phyloP scores from a whole-genome alignment of 2,329 filamentous ascomycete species.

The Penicillium sp. region DNA sequence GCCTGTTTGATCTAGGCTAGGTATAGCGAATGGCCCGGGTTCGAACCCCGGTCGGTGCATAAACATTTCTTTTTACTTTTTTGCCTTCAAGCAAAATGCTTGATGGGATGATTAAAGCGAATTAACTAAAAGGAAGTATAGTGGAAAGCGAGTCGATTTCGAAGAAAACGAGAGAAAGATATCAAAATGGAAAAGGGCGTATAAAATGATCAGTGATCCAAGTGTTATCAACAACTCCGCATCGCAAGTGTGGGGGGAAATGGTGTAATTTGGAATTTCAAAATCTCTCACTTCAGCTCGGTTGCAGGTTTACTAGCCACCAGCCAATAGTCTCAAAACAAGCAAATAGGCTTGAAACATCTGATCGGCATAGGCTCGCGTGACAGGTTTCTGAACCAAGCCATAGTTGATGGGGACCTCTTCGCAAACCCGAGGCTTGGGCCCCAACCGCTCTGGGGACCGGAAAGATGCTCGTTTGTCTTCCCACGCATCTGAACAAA shows the following conservation, averaged over 20 bases:
- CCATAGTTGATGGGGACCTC: conserved; percentile 21
- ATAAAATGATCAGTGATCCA: too few relatives aligned
- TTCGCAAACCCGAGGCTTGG: conserved; percentile 10
- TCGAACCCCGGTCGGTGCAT: conserved; percentile 4
- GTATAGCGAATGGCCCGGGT: background rate
- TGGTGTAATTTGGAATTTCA: conserved; percentile 1
- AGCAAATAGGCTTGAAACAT: background rate
- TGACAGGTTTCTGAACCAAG: conserved; percentile 4
- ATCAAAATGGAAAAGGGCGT: too few relatives aligned
- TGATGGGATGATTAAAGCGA: background rate
- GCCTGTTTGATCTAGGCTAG: background rate
- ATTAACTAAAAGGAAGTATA: background rate
- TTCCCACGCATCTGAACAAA: background rate
- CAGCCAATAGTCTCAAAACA: background rate
- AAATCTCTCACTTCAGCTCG: background rate
- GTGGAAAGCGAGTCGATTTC: background rate
- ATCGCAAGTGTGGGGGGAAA: background rate
- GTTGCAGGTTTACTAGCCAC: background rate
- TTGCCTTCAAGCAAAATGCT: background rate
- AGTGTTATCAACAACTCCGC: background rate
- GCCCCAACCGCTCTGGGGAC: conserved; percentile 9
- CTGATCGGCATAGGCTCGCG: background rate
- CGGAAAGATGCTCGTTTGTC: background rate
- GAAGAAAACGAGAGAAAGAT: background rate
- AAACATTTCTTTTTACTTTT: background rate